Evolutionary conservation across 2,329 filamentous ascomycete genomes (phyloP).

Genomic region (Sphaerulina populicola): DNA sequence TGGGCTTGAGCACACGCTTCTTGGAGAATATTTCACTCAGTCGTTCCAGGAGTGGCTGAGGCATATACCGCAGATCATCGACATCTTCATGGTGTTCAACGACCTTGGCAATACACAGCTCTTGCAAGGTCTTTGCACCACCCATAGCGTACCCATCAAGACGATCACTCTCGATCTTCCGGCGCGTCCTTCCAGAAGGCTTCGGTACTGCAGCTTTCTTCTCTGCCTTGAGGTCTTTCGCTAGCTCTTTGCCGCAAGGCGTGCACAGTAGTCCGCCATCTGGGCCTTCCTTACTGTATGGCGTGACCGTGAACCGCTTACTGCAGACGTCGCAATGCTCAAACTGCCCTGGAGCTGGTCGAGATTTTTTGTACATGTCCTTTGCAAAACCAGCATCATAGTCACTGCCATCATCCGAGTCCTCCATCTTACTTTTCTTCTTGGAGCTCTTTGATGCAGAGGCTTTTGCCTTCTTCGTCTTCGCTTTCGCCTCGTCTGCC

Average conservation of each 20-base stretch:
- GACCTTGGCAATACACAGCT: constrained; percentile 56
- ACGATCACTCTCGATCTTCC: constrained; percentile 73
- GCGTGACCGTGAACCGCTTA: constrained; percentile 86
- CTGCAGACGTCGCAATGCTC: constrained; percentile 78
- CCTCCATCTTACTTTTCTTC: constrained; percentile 39
- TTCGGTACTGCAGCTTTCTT: constrained; percentile 53
- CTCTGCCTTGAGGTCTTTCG: constrained; percentile 55
- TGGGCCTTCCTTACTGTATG: constrained; percentile 74
- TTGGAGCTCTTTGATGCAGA: constrained; percentile 36
- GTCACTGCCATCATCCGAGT: constrained; percentile 40
- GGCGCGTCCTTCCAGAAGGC: constrained; percentile 52
- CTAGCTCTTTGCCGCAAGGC: constrained; percentile 67
- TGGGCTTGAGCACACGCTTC: constrained; percentile 50
- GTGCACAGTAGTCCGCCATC: constrained; percentile 79
- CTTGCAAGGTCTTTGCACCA: constrained; percentile 61
- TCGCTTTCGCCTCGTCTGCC: constrained; percentile 41
- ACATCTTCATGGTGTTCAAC: constrained; percentile 56
- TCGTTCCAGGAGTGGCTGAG: constrained; percentile 47
- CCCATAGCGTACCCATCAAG: constrained; percentile 63
- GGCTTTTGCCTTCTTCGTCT: constrained; percentile 37
- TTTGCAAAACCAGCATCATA: constrained; percentile 42
- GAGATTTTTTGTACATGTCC: constrained; percentile 49
- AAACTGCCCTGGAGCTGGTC: constrained; percentile 70
- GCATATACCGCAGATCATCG: constrained; percentile 57
- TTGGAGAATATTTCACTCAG: constrained; percentile 58